Evolutionary conservation across 257 asterid genomes (phyloP).

Genomic region (Forsythia viridissima): DNA sequence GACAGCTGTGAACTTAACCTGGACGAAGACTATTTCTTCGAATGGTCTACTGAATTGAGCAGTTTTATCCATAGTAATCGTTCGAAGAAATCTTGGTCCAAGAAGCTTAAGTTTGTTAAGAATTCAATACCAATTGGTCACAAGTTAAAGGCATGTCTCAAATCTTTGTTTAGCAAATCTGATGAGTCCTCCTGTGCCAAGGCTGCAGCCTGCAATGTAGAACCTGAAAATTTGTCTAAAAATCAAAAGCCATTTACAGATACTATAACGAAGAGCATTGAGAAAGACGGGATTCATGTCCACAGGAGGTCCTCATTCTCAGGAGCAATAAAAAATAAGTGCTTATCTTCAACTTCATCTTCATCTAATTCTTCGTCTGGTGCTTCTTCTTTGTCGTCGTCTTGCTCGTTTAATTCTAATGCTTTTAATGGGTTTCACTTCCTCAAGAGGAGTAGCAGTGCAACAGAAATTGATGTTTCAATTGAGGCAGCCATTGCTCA

Average conservation of each 20-base stretch:
- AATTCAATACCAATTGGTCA: conserved; percentile 15
- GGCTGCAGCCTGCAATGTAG: neutral
- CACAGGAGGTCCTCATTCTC: conserved; percentile 33
- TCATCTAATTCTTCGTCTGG: conserved; percentile 34
- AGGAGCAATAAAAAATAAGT: neutral
- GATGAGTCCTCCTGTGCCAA: neutral
- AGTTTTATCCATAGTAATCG: conserved; percentile 31
- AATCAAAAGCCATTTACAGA: conserved; percentile 28
- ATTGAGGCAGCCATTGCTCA: conserved; percentile 88
- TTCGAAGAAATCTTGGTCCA: conserved; percentile 52
- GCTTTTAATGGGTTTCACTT: conserved; percentile 37
- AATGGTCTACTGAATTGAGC: conserved; percentile 53
- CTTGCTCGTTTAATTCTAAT: conserved; percentile 51
- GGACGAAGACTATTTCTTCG: no score
- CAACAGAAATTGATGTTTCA: conserved; percentile 63
- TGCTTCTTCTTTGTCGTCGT: conserved; percentile 57
- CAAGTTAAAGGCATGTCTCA: conserved; percentile 49
- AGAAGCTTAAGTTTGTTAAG: conserved; percentile 42
- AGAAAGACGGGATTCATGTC: neutral
- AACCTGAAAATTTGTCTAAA: conserved; percentile 36
- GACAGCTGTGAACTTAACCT: conserved; percentile 30
- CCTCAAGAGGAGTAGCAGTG: conserved; percentile 67
- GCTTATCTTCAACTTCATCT: conserved; percentile 50
- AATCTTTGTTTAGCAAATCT: conserved; percentile 6
- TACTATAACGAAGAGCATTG: no score